Conservation (phyloP, 2,329 filamentous ascomycete species). For the Botrytis sinoallii region DNA sequence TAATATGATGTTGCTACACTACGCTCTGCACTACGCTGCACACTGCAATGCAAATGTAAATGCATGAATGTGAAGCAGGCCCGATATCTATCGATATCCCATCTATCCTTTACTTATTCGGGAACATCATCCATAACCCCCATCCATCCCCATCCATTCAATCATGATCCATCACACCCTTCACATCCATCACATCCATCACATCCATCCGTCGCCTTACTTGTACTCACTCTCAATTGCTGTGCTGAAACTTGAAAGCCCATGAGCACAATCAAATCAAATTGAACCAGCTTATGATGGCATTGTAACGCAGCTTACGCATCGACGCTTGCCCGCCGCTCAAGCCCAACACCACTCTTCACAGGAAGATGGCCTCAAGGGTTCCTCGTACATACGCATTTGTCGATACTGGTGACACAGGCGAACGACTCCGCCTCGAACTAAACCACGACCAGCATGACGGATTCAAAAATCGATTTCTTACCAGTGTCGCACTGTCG, state of each 20-base stretch:
- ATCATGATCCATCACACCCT: background rate
- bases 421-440: conserved; percentile 21
- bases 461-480: conserved; percentile 15
- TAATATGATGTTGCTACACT: conserved; percentile 7
- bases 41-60: conserved; percentile 9
- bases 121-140: conserved; percentile 1
- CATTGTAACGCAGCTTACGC: conserved; percentile 9
- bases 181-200: background rate
- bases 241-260: background rate
- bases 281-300: conserved; percentile 3
- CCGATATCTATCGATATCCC: conserved; percentile 11
- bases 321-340: conserved; percentile 11
- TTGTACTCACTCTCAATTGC: conserved; percentile 5
- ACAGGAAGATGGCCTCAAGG: background rate
- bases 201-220: conserved; percentile 8
- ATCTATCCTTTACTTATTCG: background rate
- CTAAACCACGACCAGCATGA: conserved; percentile 21
- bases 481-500: conserved; percentile 19
- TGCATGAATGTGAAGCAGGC: conserved; percentile 11
- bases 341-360: conserved; percentile 12
- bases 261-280: conserved; percentile 1
- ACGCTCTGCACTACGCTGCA: background rate
- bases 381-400: conserved; percentile 3
- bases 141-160: conserved; percentile 2
- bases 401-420: conserved; percentile 9